Percentiles rank a stretch among this genome's conserved stretches.
Conservation (phyloP, 108 stramenopile genomes). For the Skeletonema grethae region DNA sequence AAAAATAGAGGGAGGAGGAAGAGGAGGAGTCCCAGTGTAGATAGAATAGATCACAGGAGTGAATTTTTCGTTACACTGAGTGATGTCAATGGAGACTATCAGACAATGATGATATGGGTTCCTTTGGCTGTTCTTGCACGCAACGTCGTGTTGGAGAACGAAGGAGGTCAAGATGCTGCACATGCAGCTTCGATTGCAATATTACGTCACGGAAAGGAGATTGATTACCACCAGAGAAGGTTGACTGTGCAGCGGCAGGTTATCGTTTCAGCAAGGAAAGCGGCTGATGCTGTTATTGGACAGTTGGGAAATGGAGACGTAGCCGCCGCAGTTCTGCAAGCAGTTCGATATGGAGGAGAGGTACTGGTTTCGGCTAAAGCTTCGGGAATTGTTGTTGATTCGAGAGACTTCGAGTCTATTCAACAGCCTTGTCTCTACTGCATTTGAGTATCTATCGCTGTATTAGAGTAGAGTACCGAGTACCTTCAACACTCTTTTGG, state of each 20-base stretch:
- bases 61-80: neutral
- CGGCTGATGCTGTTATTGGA: neutral
- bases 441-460: too few relatives aligned
- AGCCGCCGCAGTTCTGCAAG: neutral
- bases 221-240: neutral
- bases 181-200: neutral
- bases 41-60: too few relatives aligned
- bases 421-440: too few relatives aligned
- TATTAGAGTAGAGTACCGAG: too few relatives aligned
- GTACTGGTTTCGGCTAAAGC: neutral
- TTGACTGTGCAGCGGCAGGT: neutral
- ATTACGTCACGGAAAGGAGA: neutral
- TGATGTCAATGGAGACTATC: neutral
- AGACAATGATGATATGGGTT: neutral
- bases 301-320: neutral
- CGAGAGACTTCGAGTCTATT: neutral
- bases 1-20: too few relatives aligned
- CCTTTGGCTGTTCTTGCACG: constrained; percentile 1
- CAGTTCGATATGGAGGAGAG: neutral
- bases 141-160: neutral
- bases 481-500: too few relatives aligned
- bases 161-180: neutral
- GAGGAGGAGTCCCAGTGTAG: neutral
- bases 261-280: neutral
- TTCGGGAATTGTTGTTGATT: neutral